Evolutionary conservation across 1,284 basidiomycete species (phyloP).

Genomic region (Irpex sp.): DNA sequence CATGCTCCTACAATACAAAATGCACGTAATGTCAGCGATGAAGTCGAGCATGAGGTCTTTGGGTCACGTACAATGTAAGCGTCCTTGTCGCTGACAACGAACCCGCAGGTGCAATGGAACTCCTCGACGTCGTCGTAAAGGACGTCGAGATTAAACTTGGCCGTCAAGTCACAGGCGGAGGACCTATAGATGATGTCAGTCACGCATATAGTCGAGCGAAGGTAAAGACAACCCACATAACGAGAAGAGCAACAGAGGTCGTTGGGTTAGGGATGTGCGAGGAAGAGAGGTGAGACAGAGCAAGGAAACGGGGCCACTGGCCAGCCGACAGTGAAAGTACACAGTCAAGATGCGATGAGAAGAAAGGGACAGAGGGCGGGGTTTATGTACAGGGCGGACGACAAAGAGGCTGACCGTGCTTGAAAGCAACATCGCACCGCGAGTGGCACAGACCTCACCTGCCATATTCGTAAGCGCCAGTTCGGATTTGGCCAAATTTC

Average conservation of each 20-base stretch:
- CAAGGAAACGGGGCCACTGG: neutral
- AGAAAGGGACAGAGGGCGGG: neutral
- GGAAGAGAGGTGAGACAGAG: neutral
- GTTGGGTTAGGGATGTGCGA: neutral
- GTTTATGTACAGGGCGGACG: neutral
- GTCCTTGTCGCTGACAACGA: neutral
- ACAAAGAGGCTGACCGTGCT: neutral
- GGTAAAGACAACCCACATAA: neutral
- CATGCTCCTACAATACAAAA: too few relatives aligned
- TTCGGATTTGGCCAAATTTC: neutral
- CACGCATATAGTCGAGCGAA: neutral
- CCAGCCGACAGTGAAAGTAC: neutral
- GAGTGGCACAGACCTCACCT: neutral
- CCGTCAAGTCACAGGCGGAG: neutral
- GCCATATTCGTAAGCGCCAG: neutral
- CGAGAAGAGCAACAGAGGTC: neutral
- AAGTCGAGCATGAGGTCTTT: too few relatives aligned
- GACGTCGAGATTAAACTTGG: neutral
- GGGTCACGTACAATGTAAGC: neutral
- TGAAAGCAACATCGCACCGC: neutral
- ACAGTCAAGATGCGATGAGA: neutral
- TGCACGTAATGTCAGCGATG: too few relatives aligned
- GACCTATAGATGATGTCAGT: neutral
- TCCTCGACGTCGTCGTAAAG: too few relatives aligned
- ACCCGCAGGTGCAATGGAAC: neutral